Percentiles rank a stretch among this genome's conserved stretches.
phyloP scores from a whole-genome alignment of 2,329 filamentous ascomycete species.

The Chalaropsis thielavioides region DNA sequence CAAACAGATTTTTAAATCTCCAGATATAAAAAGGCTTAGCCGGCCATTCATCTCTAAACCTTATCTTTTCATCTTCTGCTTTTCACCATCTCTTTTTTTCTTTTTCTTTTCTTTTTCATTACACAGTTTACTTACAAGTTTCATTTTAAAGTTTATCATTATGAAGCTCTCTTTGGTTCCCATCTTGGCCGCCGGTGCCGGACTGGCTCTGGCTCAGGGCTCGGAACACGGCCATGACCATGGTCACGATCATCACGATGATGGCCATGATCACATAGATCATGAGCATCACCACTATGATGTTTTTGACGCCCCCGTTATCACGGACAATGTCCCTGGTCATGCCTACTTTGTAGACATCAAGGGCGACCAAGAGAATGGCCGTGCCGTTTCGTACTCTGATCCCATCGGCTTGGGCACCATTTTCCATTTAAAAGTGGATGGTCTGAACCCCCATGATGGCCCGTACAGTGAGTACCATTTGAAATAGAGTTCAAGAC shows the following conservation, averaged over 20 bases:
- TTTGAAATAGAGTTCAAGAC: not conserved
- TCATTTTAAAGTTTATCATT: not conserved
- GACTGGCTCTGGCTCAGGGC: not conserved
- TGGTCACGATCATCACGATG: not conserved
- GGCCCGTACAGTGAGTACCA: slow-evolving; percentile 14
- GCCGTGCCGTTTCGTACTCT: slow-evolving; percentile 13
- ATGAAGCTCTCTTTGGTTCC: slow-evolving; percentile 13
- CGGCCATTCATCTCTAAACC: not conserved
- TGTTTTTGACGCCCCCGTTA: not conserved
- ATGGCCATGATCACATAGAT: not conserved
- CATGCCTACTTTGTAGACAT: slow-evolving; percentile 14
- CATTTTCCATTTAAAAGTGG: slow-evolving; percentile 15
- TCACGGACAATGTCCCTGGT: slow-evolving; percentile 10
- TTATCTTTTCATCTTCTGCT: not conserved
- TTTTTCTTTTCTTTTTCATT: not conserved
- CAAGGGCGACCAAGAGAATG: slow-evolving; percentile 8
- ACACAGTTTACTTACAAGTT: not conserved
- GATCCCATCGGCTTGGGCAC: slow-evolving; percentile 16
- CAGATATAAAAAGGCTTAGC: not conserved
- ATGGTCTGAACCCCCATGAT: slow-evolving; percentile 12
- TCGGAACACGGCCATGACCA: not conserved
- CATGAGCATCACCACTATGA: not conserved
- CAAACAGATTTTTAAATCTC: too few species aligned
- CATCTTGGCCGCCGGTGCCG: not conserved
- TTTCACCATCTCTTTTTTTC: not conserved